Evolutionary conservation across 345 rosid genomes (phyloP), one percentile per base, ranked within the genome.

Genomic region (Populus davidiana): DNA sequence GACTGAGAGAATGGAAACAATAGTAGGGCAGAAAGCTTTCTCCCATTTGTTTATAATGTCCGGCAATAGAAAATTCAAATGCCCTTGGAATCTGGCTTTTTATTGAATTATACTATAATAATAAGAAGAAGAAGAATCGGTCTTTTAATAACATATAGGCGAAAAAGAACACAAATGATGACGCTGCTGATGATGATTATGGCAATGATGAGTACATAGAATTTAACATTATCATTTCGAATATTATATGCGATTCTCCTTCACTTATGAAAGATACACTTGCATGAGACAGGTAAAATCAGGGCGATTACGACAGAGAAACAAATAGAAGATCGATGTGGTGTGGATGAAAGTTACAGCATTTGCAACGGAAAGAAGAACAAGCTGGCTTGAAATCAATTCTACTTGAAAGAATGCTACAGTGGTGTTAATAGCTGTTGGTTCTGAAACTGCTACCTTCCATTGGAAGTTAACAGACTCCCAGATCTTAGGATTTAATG

Each of bases 81-180:
- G n/a, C 8, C 59, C 18, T 41, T 61, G 79, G 78, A 78, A 76
- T 79, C 73, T 73, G 65, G 69, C 62, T 64, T 76, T 31, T 73
- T 69, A 20, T 78, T 64, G 35, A 50, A 33, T 21, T 75, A 25
- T 62, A 67, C 11, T 66, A 23, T 9, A 39, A 39, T 0, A 41
- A 41, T 0, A 41, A 33, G 36, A 33, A 33, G 5, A 33, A 33
- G 50, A 39, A 12, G 50, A 13, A 3, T 2, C 0, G 21, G 2
- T 41, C 27, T 44, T 75, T 75, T 33, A 21, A 41, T 29, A n/a
- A 65, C 33, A 52, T 74, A 27, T 0, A 11, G n/a, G 20, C 33
- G 6, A 56, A 56, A 73, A 73, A 25, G 50, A 61, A 59, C 27
- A 10, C 41, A 14, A 23, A 43, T 21, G 44, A 74, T 25, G 50